Base-by-base conservation (phyloP, 345 rosid genomes). In the Geranium rotundifolium region DNA sequence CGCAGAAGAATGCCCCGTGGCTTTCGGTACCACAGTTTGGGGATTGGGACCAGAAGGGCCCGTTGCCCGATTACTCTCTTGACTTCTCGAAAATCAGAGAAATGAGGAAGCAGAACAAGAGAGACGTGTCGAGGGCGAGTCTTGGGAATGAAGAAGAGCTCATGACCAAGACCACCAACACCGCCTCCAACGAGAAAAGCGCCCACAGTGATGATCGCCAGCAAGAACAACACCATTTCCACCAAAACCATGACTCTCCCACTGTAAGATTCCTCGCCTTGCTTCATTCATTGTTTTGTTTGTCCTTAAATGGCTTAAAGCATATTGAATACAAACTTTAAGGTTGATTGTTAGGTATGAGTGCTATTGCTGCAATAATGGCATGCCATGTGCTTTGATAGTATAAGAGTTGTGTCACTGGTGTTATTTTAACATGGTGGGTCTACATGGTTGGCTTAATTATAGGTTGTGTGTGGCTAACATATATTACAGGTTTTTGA, bases 11-110 rank as follows among this genome's bases (percentile, higher is more conserved):
- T 66, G 77, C 77, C 20, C 93, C 91, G 54, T 89, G 98, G 98
- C 76, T 92, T 63, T 87, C 97, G 60, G 97, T 92, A 57, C 97
- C 99, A 39, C 95, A 88, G 60, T 93, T 93, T 75, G 99, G 97
- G 55, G 96, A 90, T 64, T 92, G 98, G 97, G 97, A 93, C 56
- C 89, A 85, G 75, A 87, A 87, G 79, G 99, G 97, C 50, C 76
- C 70, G 62, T 37, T 92, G 66, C 98, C 98, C 1, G 98, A 92
- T 68, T 89, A 92, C 78, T 92, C 98, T 0, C 37, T 92, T 60
- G 95, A 93, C 71, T 90, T 90, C 84, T 63, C 96, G 12, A 93
- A 93, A 76, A 86, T 90, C 64, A 82, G 97, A 76, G 97, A 93
- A 69, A 93, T 76, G 79, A 86, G 99, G 83, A 90, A 90, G 79